These are phyloP conservation scores for Cordyceps javanica DNA, from an alignment of 2,329 filamentous ascomycete species.

Conservation along the genomic window DNA sequence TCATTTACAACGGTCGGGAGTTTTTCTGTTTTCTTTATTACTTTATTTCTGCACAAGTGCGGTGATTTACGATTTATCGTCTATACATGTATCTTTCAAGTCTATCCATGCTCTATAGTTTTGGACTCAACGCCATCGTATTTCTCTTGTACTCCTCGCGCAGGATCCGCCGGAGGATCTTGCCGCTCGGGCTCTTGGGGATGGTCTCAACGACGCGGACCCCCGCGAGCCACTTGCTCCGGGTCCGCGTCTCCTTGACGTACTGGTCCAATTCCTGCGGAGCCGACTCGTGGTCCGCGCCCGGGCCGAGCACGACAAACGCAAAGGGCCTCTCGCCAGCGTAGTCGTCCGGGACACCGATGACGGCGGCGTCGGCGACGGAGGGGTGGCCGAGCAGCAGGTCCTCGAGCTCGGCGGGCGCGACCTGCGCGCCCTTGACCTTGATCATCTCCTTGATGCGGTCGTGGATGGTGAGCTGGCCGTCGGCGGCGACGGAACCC, in stretches of 20 bases:
- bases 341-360: constrained; percentile 58
- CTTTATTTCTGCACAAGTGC: background rate
- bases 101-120: background rate
- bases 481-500: constrained; percentile 61
- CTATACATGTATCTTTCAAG: background rate
- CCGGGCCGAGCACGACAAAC: constrained; percentile 61
- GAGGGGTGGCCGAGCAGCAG: constrained; percentile 68
- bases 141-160: background rate
- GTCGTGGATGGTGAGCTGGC: constrained; percentile 75
- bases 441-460: constrained; percentile 49
- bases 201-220: constrained; percentile 51
- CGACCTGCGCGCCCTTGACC: constrained; percentile 69
- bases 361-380: constrained; percentile 75
- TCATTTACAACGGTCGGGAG: background rate
- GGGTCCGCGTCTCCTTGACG: constrained; percentile 51
- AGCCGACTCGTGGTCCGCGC: constrained; percentile 36
- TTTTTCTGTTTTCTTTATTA: background rate
- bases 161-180: constrained; percentile 49
- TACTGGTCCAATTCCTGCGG: constrained; percentile 35
- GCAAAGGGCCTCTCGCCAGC: constrained; percentile 58
- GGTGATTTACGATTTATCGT: background rate
- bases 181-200: constrained; percentile 59
- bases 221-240: constrained; percentile 51
- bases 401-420: constrained; percentile 76
- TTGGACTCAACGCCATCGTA: background rate